Evolutionary conservation across 345 rosid genomes (phyloP).

Genomic region (Microcos paniculata): DNA sequence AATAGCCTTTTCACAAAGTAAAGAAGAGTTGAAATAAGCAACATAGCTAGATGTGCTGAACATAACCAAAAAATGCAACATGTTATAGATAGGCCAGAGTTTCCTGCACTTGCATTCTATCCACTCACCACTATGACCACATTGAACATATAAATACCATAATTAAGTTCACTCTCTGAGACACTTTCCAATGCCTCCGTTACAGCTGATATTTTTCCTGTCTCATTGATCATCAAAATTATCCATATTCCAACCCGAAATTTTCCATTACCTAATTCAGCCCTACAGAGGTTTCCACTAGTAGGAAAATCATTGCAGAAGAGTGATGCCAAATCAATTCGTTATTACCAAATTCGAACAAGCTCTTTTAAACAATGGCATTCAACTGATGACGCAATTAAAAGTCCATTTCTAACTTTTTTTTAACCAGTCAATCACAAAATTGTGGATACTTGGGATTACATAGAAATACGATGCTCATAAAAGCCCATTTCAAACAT

Average conservation of each 20-base stretch:
- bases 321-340: background rate
- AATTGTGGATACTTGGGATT: background rate
- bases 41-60: background rate
- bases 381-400: too few species aligned
- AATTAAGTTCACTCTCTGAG: background rate
- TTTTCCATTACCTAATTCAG: background rate
- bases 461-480: background rate
- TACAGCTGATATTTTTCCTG: background rate
- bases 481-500: background rate
- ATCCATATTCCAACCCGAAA: background rate
- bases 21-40: background rate
- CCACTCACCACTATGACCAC: background rate
- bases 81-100: background rate
- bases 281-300: background rate
- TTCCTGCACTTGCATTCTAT: background rate
- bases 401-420: too few species aligned
- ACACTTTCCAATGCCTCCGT: background rate
- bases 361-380: background rate
- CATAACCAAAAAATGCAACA: conserved; percentile 1
- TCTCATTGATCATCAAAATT: background rate
- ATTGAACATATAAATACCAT: background rate
- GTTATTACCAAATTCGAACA: background rate
- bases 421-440: background rate
- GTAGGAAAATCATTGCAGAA: background rate
- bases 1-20: background rate